Evolutionary conservation across 441 rosid species (phyloP).

Genomic region (California macrophylla): DNA sequence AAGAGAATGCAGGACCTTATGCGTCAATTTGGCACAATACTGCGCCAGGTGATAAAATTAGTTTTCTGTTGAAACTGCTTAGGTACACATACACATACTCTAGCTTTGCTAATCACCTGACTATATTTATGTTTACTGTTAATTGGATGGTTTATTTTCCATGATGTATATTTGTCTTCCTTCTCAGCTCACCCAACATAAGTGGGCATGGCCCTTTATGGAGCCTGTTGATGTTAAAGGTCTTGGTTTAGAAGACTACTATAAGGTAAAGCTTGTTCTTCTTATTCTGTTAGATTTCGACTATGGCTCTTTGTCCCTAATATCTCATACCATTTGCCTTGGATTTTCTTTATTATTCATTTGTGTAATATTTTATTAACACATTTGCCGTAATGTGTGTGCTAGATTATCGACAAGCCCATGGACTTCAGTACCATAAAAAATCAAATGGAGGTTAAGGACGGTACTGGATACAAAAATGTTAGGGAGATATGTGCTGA

Average conservation of each 20-base stretch:
- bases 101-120: not conserved
- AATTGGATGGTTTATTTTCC: not conserved
- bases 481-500: constrained; percentile 90
- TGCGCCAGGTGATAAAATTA: not conserved
- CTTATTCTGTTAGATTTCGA: not conserved
- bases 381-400: constrained; percentile 17
- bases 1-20: constrained; percentile 94
- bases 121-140: not conserved
- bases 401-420: constrained; percentile 87
- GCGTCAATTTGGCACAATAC: constrained; percentile 45
- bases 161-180: not conserved
- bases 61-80: not conserved
- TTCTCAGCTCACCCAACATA: constrained; percentile 65
- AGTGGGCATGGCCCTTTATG: constrained; percentile 95
- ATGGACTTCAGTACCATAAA: constrained; percentile 94
- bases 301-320: not conserved
- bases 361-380: not conserved
- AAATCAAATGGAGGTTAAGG: constrained; percentile 86
- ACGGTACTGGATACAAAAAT: constrained; percentile 70
- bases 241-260: constrained; percentile 78
- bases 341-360: not conserved
- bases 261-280: constrained; percentile 38
- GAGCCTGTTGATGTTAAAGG: constrained; percentile 90
- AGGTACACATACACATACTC: not conserved
- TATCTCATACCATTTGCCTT: not conserved